Base-by-base conservation (phyloP, 768 basidiomycete species). In the Hemileccinum rubropunctum region DNA sequence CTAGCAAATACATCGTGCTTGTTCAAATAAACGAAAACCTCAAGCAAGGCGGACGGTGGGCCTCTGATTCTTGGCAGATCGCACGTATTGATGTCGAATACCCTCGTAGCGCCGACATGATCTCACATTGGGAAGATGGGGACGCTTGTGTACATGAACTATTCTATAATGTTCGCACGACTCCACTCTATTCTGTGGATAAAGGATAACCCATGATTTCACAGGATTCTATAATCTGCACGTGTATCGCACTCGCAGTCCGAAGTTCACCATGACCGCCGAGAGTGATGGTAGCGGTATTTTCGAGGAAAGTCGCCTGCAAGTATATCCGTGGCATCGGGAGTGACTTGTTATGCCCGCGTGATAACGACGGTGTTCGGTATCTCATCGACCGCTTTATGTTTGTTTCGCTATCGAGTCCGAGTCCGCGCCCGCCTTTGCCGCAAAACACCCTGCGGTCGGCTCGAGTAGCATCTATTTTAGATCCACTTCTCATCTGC, bases 81-180 rank as follows among this genome's bases (percentile, higher is more conserved):
- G 42, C 48, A 48, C 51, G 12, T 42, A 48, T 33, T 48, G 45
- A 56, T 27, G 4, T 49, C 41, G 37, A 33, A 42, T 38, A 5
- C 33, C 13, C 33, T 47, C 48, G 33, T 56, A 91, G 90, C 58
- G 88, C 86, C 41, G 88, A 88, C 66, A 80, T 93, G 71, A 79
- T 78, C 42, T 90, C 86, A 54, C 91, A 93, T 61, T 93, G 90
- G 90, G 90, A 93, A 72, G 90, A 92, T 55, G 79, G 81, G 45
- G 91, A 93, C 62, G 73, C 77, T 44, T 82, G 90, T 51, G 77
- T 83, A 36, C 83, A 89, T 66, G 90, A 92, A 69, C 74, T 92
- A 63, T 90, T 79, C 70, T 75, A 76, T 41, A 93, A 89, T 63
- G 90, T 91, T 69, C 54, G 87, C 73, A 45, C 46, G 38, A 32